Conservation (phyloP, 202 grass and related monocot species). For the Zizania palustris region DNA sequence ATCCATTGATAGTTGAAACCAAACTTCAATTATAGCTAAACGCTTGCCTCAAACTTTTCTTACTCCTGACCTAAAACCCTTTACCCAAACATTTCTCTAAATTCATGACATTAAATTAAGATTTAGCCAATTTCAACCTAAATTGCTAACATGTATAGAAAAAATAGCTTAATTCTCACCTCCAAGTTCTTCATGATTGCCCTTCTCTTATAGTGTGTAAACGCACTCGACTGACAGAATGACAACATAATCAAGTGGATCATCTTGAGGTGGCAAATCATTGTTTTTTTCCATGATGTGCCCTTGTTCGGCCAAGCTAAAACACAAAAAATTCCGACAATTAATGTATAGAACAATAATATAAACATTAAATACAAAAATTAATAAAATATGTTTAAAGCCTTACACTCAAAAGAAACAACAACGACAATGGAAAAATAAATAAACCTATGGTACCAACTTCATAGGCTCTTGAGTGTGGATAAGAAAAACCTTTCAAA, state of each 20-base stretch:
- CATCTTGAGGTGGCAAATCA: too few species aligned
- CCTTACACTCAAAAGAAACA: too few species aligned
- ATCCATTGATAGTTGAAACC: too few species aligned
- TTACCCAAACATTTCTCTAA: constrained; percentile 10
- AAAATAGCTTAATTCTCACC: constrained; percentile 47
- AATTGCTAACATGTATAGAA: not conserved
- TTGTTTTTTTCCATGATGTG: too few species aligned
- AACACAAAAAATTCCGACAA: not conserved
- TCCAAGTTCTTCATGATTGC: constrained; percentile 64
- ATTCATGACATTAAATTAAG: not conserved
- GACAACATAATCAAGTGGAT: too few species aligned
- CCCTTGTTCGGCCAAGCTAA: constrained; percentile 58
- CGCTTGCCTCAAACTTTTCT: not conserved
- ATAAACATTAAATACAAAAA: too few species aligned
- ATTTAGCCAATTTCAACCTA: not conserved
- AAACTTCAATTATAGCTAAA: not conserved
- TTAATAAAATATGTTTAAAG: too few species aligned
- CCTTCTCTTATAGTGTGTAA: constrained; percentile 64
- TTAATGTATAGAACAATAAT: too few species aligned
- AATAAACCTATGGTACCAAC: too few species aligned
- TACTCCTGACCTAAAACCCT: not conserved
- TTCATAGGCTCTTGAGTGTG: too few species aligned
- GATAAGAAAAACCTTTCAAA: too few species aligned
- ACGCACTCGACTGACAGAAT: constrained; percentile 39
- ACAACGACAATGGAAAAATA: too few species aligned